phyloP scores from a whole-genome alignment of 768 basidiomycete species.

The Mycena kentingensis region DNA sequence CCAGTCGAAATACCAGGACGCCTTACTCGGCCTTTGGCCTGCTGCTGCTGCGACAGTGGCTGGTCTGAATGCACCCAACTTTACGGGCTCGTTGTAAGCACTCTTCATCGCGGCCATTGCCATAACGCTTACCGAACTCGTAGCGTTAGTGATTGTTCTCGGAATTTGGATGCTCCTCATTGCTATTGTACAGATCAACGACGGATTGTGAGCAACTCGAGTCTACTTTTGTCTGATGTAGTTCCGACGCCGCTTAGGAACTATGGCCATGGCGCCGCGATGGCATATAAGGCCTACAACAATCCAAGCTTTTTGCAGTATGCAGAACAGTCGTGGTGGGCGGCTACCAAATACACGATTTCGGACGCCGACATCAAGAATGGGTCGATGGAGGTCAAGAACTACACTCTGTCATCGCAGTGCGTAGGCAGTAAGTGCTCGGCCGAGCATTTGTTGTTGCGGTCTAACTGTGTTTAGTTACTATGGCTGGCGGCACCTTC shows the following conservation, averaged over 20 bases:
- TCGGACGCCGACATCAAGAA: neutral
- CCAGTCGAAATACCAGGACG: conserved; percentile 8
- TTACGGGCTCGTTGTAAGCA: conserved; percentile 4
- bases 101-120: neutral
- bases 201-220: neutral
- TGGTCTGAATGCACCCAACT: neutral
- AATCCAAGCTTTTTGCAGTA: conserved; percentile 4
- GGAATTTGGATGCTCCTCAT: too few relatives aligned
- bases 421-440: conserved; percentile 3
- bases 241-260: neutral
- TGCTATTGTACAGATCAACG: neutral
- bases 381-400: neutral
- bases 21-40: conserved; percentile 1
- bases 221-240: neutral
- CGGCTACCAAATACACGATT: neutral
- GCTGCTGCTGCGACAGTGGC: neutral
- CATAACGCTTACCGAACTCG: neutral
- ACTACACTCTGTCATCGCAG: neutral
- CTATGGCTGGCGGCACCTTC: conserved; percentile 7
- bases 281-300: conserved; percentile 4
- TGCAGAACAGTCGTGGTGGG: conserved; percentile 10
- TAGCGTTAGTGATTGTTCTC: too few relatives aligned
- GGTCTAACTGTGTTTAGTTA: neutral
- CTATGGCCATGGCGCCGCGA: conserved; percentile 7
- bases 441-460: neutral